These are phyloP conservation scores for Pichia sp. DNA, from an alignment of 1,139 yeast species.

Conservation along the genomic window DNA sequence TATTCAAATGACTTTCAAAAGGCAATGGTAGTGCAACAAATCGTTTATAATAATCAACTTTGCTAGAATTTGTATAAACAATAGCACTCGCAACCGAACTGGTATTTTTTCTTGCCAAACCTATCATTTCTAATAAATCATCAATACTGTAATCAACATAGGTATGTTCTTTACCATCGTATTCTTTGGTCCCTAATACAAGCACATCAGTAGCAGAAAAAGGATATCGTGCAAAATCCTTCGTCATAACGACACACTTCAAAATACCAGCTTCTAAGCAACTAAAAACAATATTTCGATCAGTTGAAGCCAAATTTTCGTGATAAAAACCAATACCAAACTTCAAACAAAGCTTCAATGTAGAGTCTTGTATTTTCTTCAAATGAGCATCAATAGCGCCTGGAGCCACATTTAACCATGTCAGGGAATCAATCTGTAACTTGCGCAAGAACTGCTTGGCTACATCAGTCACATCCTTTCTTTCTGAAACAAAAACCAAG, in stretches of 20 bases:
- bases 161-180: conserved; percentile 69
- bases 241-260: conserved; percentile 50
- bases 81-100: conserved; percentile 38
- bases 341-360: conserved; percentile 40
- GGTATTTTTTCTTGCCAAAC: conserved; percentile 40
- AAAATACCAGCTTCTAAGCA: conserved; percentile 47
- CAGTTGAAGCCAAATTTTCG: conserved; percentile 52
- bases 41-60: conserved; percentile 59
- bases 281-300: conserved; percentile 47
- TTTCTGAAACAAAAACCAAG: conserved; percentile 51
- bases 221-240: conserved; percentile 45
- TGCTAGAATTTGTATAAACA: conserved; percentile 52
- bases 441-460: conserved; percentile 39
- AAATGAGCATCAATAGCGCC: conserved; percentile 41
- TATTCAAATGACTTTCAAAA: conserved; percentile 67
- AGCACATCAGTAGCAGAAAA: conserved; percentile 54
- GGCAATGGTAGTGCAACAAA: conserved; percentile 76
- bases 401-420: conserved; percentile 32
- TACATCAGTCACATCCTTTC: conserved; percentile 50
- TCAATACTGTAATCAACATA: conserved; percentile 62
- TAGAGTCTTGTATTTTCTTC: conserved; percentile 41
- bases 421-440: conserved; percentile 28
- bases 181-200: conserved; percentile 65
- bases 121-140: conserved; percentile 69
- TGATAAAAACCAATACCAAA: conserved; percentile 67